phyloP scores from a whole-genome alignment of 2,329 filamentous ascomycete species.

The Elsinoe batatas region DNA sequence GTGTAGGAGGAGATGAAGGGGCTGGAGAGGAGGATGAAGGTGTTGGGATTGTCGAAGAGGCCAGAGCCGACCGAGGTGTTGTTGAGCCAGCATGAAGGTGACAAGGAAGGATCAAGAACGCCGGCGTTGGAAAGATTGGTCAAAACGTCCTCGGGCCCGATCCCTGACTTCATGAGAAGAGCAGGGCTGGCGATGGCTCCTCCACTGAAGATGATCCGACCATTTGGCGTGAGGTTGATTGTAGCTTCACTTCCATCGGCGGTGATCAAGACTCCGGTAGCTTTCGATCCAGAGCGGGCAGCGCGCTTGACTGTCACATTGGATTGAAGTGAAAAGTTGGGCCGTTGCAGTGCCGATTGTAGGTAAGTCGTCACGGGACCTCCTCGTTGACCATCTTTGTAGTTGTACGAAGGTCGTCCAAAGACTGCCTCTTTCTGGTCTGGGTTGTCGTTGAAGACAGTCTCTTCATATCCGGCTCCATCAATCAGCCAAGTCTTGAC shows the following conservation, averaged over 20 bases:
- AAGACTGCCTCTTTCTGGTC: slow-evolving; percentile 41
- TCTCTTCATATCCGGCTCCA: slow-evolving; percentile 38
- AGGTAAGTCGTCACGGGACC: slow-evolving; percentile 43
- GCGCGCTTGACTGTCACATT: slow-evolving; percentile 38
- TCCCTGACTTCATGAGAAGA: slow-evolving; percentile 33
- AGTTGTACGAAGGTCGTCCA: slow-evolving; percentile 40
- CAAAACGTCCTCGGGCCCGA: slow-evolving; percentile 20
- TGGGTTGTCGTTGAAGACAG: slow-evolving; percentile 38
- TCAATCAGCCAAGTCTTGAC: slow-evolving; percentile 43
- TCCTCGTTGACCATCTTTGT: slow-evolving; percentile 41
- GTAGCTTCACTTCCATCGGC: slow-evolving; percentile 20
- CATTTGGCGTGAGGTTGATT: slow-evolving; percentile 23
- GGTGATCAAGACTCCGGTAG: slow-evolving; percentile 32
- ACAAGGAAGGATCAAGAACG: slow-evolving; percentile 23
- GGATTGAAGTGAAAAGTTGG: slow-evolving; percentile 38
- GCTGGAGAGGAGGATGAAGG: slow-evolving; percentile 14
- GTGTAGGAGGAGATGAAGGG: slow-evolving; percentile 13
- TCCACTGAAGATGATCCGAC: slow-evolving; percentile 30
- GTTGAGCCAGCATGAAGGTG: slow-evolving; percentile 39
- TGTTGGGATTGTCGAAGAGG: slow-evolving; percentile 27
- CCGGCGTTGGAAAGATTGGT: slow-evolving; percentile 26
- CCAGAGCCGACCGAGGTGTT: slow-evolving; percentile 41
- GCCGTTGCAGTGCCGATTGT: slow-evolving; percentile 33
- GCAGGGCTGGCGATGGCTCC: slow-evolving; percentile 25
- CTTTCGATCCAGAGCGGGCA: slow-evolving; percentile 31